Percentiles rank a stretch among this genome's conserved stretches.
Evolutionary conservation across 2,329 filamentous ascomycete species (phyloP).

Genomic region (Colletotrichum cereale): DNA sequence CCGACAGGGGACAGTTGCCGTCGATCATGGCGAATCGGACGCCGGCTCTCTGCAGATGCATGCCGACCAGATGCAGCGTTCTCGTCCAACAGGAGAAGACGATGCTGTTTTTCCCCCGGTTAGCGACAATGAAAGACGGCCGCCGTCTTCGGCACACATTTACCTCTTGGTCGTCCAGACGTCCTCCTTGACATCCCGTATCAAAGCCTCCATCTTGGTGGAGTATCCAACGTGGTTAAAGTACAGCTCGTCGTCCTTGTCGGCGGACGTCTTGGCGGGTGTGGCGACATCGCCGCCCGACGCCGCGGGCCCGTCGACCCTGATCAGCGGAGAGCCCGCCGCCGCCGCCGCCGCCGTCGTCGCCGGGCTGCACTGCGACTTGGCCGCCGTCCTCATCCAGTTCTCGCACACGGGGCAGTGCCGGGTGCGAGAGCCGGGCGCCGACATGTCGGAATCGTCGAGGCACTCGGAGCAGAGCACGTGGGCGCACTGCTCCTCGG

Average conservation of each 20-base stretch:
- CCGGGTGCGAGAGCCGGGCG: background rate
- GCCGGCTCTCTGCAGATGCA: slow-evolving; percentile 44
- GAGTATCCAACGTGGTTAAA: slow-evolving; percentile 48
- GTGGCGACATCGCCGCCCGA: slow-evolving; percentile 8
- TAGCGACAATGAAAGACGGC: background rate
- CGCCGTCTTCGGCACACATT: background rate
- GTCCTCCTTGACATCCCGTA: slow-evolving; percentile 48
- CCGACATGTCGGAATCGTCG: slow-evolving; percentile 39
- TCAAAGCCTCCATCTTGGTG: slow-evolving; percentile 50
- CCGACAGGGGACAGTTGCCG: slow-evolving; percentile 52
- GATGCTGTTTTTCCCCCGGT: slow-evolving; percentile 51
- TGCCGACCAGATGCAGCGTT: slow-evolving; percentile 54
- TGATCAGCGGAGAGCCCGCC: background rate
- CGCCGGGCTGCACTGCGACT: background rate
- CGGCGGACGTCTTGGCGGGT: background rate
- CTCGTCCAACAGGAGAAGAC: slow-evolving; percentile 62
- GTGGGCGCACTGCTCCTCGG: slow-evolving; percentile 47
- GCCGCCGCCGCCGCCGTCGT: background rate
- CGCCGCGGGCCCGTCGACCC: background rate
- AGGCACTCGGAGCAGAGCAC: slow-evolving; percentile 50
- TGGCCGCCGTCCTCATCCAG: slow-evolving; percentile 22
- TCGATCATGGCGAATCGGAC: slow-evolving; percentile 58
- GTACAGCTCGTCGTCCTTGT: slow-evolving; percentile 43
- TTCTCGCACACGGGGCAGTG: slow-evolving; percentile 45
- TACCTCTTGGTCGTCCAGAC: slow-evolving; percentile 46